Percentiles rank a stretch among this genome's conserved stretches.
These are phyloP conservation scores for Rhizoclosmatium globosum DNA, from an alignment of 192 early-diverging fungal species.

Conservation along the genomic window DNA sequence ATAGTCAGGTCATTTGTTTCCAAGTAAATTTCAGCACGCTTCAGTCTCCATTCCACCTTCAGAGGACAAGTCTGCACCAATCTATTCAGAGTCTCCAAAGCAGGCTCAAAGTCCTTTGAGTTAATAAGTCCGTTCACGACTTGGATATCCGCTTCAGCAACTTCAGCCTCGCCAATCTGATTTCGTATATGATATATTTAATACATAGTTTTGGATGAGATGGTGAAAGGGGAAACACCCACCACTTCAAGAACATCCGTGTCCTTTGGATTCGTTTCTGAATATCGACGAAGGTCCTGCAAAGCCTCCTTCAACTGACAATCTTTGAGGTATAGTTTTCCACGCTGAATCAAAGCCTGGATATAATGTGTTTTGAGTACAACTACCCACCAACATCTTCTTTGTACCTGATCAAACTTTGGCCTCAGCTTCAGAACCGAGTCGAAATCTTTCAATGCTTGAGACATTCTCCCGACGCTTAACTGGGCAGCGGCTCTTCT, in stretches of 20 bases:
- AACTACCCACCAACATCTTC: neutral
- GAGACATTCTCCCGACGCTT: constrained; percentile 70
- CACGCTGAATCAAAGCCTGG: constrained; percentile 38
- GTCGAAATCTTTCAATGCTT: constrained; percentile 85
- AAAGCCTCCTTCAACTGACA: constrained; percentile 35
- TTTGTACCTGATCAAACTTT: constrained; percentile 55
- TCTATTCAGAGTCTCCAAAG: constrained; percentile 41
- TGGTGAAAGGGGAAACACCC: neutral
- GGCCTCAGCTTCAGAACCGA: constrained; percentile 81
- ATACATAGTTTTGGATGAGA: neutral
- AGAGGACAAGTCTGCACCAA: constrained; percentile 37
- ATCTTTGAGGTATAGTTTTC: constrained; percentile 34
- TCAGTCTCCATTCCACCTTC: constrained; percentile 59
- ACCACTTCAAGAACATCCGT: constrained; percentile 43
- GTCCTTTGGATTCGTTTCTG: constrained; percentile 49
- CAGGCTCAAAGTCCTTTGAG: constrained; percentile 62
- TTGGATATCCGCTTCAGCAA: constrained; percentile 47
- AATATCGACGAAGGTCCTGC: constrained; percentile 58
- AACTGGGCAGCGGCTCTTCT: constrained; percentile 87
- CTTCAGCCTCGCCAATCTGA: constrained; percentile 36
- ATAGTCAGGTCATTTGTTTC: constrained; percentile 80
- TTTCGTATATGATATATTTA: constrained; percentile 38
- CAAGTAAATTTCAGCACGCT: constrained; percentile 79
- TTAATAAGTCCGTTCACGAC: constrained; percentile 51
- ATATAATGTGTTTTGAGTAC: neutral